A percentile compares a stretch with the other conserved stretches of the same genome.
These are phyloP conservation scores for Ramaria sp. DNA, from an alignment of 768 basidiomycete species.

Conservation along the genomic window DNA sequence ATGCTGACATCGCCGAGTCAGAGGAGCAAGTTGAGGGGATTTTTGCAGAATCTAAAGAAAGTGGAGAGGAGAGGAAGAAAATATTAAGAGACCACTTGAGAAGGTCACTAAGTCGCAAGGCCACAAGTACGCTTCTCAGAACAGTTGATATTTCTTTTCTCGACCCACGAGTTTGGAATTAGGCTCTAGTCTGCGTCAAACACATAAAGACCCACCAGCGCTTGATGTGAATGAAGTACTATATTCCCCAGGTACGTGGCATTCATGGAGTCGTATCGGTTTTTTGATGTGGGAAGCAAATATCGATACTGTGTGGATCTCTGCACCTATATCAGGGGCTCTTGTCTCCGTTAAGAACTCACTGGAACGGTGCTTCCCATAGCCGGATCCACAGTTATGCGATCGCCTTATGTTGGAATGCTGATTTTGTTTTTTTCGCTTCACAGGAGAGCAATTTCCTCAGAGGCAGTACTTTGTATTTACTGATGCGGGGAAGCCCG, in stretches of 20 bases:
- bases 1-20: constrained; percentile 24
- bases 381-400: neutral
- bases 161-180: constrained; percentile 13
- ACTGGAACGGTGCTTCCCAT: too few relatives aligned
- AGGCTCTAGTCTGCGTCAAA: neutral
- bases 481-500: constrained; percentile 96
- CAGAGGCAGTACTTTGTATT: constrained; percentile 79
- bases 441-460: constrained; percentile 19
- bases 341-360: too few relatives aligned
- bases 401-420: neutral
- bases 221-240: constrained; percentile 26
- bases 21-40: constrained; percentile 44
- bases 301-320: too few relatives aligned
- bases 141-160: constrained; percentile 3
- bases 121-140: constrained; percentile 35
- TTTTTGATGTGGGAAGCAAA: neutral
- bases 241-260: constrained; percentile 29
- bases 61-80: constrained; percentile 52
- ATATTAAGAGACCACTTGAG: constrained; percentile 60
- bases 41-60: constrained; percentile 28
- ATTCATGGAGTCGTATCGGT: neutral
- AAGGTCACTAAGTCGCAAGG: constrained; percentile 48
- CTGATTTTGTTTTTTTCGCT: neutral
- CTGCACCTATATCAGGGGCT: too few relatives aligned
- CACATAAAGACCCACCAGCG: neutral